Evolutionary conservation across 805 yeast genomes (phyloP), one percentile per base, ranked within the genome.

Genomic region (Brettanomyces bruxellensis): DNA sequence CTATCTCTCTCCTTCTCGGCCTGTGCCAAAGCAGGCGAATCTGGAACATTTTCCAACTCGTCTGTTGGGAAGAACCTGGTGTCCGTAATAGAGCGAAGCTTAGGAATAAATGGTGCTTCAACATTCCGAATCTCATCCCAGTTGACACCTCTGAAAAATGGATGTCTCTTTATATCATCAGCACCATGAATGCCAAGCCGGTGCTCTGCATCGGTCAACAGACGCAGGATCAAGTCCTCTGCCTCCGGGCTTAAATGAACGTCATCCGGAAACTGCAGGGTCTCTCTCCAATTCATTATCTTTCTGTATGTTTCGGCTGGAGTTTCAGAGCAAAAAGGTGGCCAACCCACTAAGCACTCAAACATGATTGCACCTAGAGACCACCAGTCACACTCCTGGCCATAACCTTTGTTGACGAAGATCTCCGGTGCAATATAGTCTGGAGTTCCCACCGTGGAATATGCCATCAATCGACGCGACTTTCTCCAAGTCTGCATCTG

Each of bases 371-470:
- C 95, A 30, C 97, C 97, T 40, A 89, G 67, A 7, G 95, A 85
- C 97, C 97, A 89, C 97, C 97, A 89, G 65, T 89, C 97, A 67
- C 97, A 89, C 61, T 89, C 96, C 67, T 88, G 95, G 11, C 96
- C 95, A 65, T 89, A 89, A 4, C 97, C 97, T 68, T 89, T 93
- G 56, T 88, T 88, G 42, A 87, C 72, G 57, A 89, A 89, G 50
- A 89, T 90, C 62, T 89, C 97, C 0, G 97, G 97, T 1, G 96
- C 96, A 64, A 89, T 89, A 62, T 89, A 89, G 64, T 89, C 96
- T 0, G 97, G 97, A 0, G 97, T 89, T 41, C 97, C 97, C 30
- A 89, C 97, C 0, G 97, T 90, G 6, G 96, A 87, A 60, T 89
- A 89, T 2, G 96, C 96, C 96, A 90, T 88, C 46, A 89, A 65